Conservation (phyloP, 2,329 filamentous ascomycete genomes). For the Moelleriella libera region DNA sequence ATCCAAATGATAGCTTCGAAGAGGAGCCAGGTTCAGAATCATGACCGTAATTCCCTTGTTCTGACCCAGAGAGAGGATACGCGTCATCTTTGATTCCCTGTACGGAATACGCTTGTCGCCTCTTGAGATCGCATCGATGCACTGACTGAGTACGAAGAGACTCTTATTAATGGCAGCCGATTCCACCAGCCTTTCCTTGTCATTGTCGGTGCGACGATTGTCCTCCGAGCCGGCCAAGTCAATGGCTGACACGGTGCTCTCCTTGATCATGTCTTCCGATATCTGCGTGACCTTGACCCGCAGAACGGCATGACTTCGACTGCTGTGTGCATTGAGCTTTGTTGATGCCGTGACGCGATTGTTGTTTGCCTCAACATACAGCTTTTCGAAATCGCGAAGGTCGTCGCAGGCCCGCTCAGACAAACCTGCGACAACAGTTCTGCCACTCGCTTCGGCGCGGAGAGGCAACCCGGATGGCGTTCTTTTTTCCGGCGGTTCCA, state of each 20-base stretch:
- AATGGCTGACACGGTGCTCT: conserved; percentile 85
- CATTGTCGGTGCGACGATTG: conserved; percentile 87
- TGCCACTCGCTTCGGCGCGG: conserved; percentile 73
- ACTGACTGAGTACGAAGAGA: conserved; percentile 85
- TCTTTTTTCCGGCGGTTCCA: conserved; percentile 78
- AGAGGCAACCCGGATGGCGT: conserved; percentile 68
- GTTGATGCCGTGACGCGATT: conserved; percentile 83
- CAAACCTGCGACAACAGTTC: conserved; percentile 74
- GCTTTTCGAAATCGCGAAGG: conserved; percentile 75
- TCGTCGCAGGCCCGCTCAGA: conserved; percentile 71
- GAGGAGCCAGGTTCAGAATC: conserved; percentile 85
- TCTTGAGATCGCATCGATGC: conserved; percentile 81
- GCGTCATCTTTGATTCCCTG: conserved; percentile 92
- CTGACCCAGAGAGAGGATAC: conserved; percentile 81
- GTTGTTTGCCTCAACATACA: conserved; percentile 86
- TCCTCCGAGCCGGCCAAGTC: conserved; percentile 93
- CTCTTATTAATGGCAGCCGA: conserved; percentile 97
- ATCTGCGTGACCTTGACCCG: conserved; percentile 78
- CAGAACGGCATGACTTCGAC: conserved; percentile 78
- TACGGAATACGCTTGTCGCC: conserved; percentile 73
- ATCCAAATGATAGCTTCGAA: conserved; percentile 87
- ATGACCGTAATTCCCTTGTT: conserved; percentile 93
- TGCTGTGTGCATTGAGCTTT: conserved; percentile 85
- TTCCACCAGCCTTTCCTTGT: conserved; percentile 82
- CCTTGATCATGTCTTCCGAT: conserved; percentile 49